Evolutionary conservation across 1,284 basidiomycete genomes (phyloP), one percentile per base, ranked within the genome.

Genomic region (Ceratobasidium sp.): DNA sequence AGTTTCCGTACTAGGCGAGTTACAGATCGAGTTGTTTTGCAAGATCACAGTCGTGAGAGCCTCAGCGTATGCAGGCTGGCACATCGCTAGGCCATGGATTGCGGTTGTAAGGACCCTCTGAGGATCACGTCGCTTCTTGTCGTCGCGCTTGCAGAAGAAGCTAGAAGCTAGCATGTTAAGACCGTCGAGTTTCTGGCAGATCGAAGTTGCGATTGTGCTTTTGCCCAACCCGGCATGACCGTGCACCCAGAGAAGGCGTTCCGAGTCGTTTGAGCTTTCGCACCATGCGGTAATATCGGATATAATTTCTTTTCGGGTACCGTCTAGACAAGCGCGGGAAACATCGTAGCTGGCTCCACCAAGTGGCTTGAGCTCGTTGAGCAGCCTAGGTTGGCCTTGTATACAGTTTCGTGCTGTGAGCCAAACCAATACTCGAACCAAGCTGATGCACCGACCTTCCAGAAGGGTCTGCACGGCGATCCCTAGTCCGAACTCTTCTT

Each of bases 131-230:
- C 33, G 35, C 14, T 38, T 35, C 18, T 38, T 16, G 5, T 64
- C 14, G 16, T 64, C 60, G 10, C 60, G 60, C 18, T 64, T 64
- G 60, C 60, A 64, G 30, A 64, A 64, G n/a, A 64, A 64, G 60
- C 41, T n/a, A 0, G 60, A 18, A n/a, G 35, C 60, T 38, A 64
- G 41, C 18, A 64, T 14, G 8, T 27, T 12, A 3, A 16, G 18
- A 44, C 12, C 35, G 16, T 41, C 16, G 3, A 64, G 35, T 10
- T n/a, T 18, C 18, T 35, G 20, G 35, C 60, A 64, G 16, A 64
- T 14, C 8, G 60, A 64, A 20, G 60, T 6, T 6, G 60, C 60
- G 35, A 64, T 64, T 1, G 60, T 41, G 14, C 60, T 64, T 41
- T 64, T 64, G 3, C 60, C 60, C 18, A 64, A n/a, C 18, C 60